Evolutionary conservation across 805 yeast species (phyloP).

Genomic region (Scheffersomyces coipomensis): DNA sequence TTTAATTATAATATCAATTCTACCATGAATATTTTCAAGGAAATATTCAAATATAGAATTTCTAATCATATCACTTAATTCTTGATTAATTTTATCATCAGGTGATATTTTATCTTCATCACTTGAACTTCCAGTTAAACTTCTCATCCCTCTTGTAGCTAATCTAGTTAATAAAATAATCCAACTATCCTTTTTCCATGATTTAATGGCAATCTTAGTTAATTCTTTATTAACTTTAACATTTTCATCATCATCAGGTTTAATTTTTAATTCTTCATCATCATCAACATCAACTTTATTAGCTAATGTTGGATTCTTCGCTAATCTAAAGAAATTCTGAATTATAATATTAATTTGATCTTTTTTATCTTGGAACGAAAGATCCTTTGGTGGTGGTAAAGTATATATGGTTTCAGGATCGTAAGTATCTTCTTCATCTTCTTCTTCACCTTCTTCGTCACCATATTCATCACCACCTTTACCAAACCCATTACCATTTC

Average conservation of each 20-base stretch:
- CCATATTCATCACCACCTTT: too few species aligned
- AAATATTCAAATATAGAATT: constrained; percentile 71
- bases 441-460: constrained; percentile 27
- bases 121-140: constrained; percentile 11
- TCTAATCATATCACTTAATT: constrained; percentile 61
- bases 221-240: constrained; percentile 43
- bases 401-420: constrained; percentile 45
- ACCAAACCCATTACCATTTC: background rate
- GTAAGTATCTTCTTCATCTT: constrained; percentile 30
- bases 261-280: constrained; percentile 10
- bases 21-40: constrained; percentile 64
- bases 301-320: constrained; percentile 26
- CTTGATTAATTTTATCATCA: constrained; percentile 27
- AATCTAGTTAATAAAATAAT: constrained; percentile 68
- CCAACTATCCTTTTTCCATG: constrained; percentile 72
- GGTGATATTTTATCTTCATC: constrained; percentile 15
- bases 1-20: constrained; percentile 75
- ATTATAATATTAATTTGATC: constrained; percentile 57
- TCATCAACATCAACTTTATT: constrained; percentile 8
- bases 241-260: constrained; percentile 13
- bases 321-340: constrained; percentile 54
- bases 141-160: constrained; percentile 74
- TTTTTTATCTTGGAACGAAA: constrained; percentile 55
- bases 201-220: constrained; percentile 51
- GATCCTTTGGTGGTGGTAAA: constrained; percentile 56